These are phyloP conservation scores for Anthostomella pinea DNA, from an alignment of 2,329 filamentous ascomycete genomes.

Conservation along the genomic window DNA sequence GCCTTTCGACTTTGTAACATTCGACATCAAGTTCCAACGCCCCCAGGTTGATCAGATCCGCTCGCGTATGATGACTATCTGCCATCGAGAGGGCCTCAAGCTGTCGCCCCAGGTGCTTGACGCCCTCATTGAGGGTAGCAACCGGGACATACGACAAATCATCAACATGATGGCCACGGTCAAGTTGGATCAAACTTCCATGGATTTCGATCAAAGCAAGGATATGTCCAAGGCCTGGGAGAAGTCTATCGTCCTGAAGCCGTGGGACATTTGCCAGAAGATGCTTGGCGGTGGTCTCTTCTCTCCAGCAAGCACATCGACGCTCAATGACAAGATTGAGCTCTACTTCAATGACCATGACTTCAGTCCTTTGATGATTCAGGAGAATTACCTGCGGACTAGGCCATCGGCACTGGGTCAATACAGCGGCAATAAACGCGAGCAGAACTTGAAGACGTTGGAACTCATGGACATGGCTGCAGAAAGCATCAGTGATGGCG, in stretches of 20 bases:
- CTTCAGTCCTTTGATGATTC: conserved; percentile 95
- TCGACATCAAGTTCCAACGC: conserved; percentile 81
- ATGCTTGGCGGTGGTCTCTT: conserved; percentile 88
- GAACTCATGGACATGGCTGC: conserved; percentile 86
- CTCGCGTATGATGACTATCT: conserved; percentile 91
- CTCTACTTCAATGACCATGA: conserved; percentile 99
- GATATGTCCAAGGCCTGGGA: conserved; percentile 98
- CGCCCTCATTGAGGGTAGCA: conserved; percentile 90
- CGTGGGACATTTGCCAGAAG: conserved; percentile 96
- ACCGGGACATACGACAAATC: conserved; percentile 94
- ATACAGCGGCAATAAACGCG: conserved; percentile 58
- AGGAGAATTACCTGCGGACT: conserved; percentile 92
- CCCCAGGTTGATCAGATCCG: conserved; percentile 90
- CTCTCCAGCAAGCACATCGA: conserved; percentile 75
- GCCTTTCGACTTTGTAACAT: conserved; percentile 85
- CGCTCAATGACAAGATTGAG: conserved; percentile 95
- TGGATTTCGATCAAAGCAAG: conserved; percentile 84
- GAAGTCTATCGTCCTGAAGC: conserved; percentile 94
- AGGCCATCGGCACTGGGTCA: conserved; percentile 65
- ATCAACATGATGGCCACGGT: conserved; percentile 98
- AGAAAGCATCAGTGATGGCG: conserved; percentile 94
- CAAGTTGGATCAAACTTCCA: conserved; percentile 77
- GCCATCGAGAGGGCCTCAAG: conserved; percentile 85
- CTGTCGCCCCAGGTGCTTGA: conserved; percentile 81
- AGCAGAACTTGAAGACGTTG: conserved; percentile 76